Conservation (phyloP, 148 eudicot species). For the Camellia japonica region DNA sequence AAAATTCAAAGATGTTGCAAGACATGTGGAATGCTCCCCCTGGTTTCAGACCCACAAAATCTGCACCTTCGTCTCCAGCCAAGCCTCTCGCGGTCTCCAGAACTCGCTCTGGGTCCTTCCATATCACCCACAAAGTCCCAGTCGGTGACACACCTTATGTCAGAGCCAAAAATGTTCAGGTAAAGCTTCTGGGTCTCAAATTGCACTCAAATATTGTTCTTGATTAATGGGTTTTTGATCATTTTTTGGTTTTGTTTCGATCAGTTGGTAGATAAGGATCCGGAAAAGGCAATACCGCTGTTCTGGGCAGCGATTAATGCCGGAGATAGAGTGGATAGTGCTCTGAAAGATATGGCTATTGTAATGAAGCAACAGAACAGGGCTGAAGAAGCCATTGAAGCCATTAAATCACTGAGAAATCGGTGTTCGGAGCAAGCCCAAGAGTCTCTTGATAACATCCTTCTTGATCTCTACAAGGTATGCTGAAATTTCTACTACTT, state of each 20-base stretch:
- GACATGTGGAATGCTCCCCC: constrained; percentile 92
- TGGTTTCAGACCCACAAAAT: constrained; percentile 73
- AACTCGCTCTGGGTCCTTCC: constrained; percentile 86
- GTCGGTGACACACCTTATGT: constrained; percentile 93
- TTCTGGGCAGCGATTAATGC: constrained; percentile 99
- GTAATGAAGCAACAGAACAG: constrained; percentile 97
- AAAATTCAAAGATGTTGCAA: constrained; percentile 53
- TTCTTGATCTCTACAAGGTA: constrained; percentile 93
- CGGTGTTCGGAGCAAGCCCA: constrained; percentile 96
- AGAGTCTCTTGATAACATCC: constrained; percentile 95
- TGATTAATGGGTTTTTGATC: background rate
- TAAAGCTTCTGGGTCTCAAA: constrained; percentile 19
- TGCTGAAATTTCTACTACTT: background rate
- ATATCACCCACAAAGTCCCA: constrained; percentile 87
- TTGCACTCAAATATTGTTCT: background rate
- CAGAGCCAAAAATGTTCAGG: constrained; percentile 95
- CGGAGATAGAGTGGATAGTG: constrained; percentile 96
- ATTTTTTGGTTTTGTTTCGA: constrained; percentile 7
- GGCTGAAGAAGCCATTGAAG: constrained; percentile 94
- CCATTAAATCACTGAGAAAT: constrained; percentile 71
- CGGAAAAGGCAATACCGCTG: constrained; percentile 89
- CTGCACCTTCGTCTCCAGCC: constrained; percentile 92
- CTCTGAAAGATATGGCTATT: constrained; percentile 96
- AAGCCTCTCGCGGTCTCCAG: constrained; percentile 70
- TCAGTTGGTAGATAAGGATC: constrained; percentile 97